A percentile compares a stretch with the other conserved stretches of the same genome.
Conservation (phyloP, 1,284 basidiomycete genomes). For the Sphaerobolus stellatus region DNA sequence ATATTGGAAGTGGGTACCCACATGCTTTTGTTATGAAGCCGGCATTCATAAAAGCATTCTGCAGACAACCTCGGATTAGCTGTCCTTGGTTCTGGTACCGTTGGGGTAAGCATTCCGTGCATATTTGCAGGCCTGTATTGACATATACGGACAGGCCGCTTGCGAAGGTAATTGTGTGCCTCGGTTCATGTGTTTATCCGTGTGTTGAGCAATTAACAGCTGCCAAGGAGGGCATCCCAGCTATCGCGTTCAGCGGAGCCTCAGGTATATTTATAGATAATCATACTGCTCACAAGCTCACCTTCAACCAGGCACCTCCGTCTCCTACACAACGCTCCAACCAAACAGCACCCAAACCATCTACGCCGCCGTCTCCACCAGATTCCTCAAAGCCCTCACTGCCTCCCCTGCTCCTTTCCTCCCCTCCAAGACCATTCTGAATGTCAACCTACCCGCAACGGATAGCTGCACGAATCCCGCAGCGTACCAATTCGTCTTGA, state of each 20-base stretch:
- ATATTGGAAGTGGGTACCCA: constrained; percentile 44
- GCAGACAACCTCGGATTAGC: constrained; percentile 41
- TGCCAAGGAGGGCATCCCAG: constrained; percentile 45
- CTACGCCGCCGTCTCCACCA: constrained; percentile 44
- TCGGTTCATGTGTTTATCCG: no score
- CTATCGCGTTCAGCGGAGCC: constrained; percentile 48
- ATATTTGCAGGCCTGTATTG: neutral
- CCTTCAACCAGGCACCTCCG: constrained; percentile 28
- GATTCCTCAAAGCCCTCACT: constrained; percentile 41
- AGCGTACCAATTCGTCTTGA: constrained; percentile 46
- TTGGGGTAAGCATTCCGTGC: constrained; percentile 34
- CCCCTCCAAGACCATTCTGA: constrained; percentile 41
- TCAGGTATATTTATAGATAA: constrained; percentile 19
- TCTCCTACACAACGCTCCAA: constrained; percentile 47
- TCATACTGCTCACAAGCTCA: neutral
- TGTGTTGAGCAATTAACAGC: no score
- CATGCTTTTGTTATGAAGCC: constrained; percentile 1
- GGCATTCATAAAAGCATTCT: constrained; percentile 12
- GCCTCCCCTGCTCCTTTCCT: constrained; percentile 35
- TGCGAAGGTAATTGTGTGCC: neutral
- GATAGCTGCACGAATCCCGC: constrained; percentile 34
- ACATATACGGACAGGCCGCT: neutral
- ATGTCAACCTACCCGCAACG: constrained; percentile 46
- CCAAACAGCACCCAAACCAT: constrained; percentile 36
- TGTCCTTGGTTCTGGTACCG: constrained; percentile 43